Conservation (phyloP, 139 green algal species). For the Chlamydomonas applanata region DNA sequence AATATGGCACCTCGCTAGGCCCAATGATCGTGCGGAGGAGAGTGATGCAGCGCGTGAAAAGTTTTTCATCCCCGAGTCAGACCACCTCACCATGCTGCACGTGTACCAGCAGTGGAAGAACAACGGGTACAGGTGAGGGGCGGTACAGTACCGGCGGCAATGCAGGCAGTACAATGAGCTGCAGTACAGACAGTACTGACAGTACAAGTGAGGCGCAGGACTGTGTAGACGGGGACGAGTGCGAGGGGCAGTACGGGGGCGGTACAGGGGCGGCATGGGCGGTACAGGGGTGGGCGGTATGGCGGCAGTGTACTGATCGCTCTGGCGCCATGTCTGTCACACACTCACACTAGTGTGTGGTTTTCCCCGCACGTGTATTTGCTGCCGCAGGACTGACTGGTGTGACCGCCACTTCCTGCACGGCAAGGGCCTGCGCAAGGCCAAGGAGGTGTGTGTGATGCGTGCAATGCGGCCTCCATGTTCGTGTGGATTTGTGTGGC, state of each 20-base stretch:
- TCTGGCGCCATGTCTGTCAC: too few relatives aligned
- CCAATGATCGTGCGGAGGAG: constrained; percentile 84
- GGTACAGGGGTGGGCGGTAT: too few relatives aligned
- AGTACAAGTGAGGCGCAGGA: too few relatives aligned
- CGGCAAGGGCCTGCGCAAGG: constrained; percentile 89
- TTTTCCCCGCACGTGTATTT: constrained; percentile 24
- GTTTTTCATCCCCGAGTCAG: constrained; percentile 97
- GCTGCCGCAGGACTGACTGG: constrained; percentile 88
- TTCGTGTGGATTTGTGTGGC: too few relatives aligned
- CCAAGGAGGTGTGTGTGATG: constrained; percentile 49
- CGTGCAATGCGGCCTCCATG: not conserved
- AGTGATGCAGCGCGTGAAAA: constrained; percentile 95
- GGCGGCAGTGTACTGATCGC: too few relatives aligned
- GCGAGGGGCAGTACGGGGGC: too few relatives aligned
- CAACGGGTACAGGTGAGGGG: constrained; percentile 63
- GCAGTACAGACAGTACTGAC: too few relatives aligned
- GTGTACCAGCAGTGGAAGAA: constrained; percentile 98
- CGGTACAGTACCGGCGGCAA: not conserved
- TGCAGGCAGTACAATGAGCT: too few relatives aligned
- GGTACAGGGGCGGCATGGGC: too few relatives aligned
- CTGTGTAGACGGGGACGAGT: too few relatives aligned
- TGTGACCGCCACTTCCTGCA: constrained; percentile 95
- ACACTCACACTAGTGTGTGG: too few relatives aligned
- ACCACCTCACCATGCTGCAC: constrained; percentile 98
- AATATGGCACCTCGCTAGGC: constrained; percentile 18